These are phyloP conservation scores for Mycena kentingensis DNA, from an alignment of 768 basidiomycete genomes.

Conservation along the genomic window DNA sequence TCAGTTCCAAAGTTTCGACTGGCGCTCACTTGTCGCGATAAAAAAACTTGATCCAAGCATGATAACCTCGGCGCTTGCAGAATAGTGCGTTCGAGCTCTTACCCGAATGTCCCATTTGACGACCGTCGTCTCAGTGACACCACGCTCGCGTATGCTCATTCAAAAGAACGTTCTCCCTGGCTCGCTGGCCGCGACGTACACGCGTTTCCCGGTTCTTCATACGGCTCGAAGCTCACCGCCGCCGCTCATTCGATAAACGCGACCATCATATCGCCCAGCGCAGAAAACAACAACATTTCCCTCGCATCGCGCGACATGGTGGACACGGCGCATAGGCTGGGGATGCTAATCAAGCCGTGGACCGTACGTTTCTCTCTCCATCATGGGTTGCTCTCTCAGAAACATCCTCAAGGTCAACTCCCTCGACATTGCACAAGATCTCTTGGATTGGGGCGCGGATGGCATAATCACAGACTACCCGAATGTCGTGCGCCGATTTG, in stretches of 20 bases:
- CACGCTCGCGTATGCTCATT: slow-evolving; percentile 38
- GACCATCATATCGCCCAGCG: slow-evolving; percentile 65
- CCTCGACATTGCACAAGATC: slow-evolving; percentile 59
- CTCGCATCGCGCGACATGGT: slow-evolving; percentile 72
- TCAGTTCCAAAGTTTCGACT: slow-evolving; percentile 82
- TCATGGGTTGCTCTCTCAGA: neutral
- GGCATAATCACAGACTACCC: slow-evolving; percentile 84
- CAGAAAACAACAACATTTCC: slow-evolving; percentile 50
- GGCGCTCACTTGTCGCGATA: slow-evolving; percentile 75
- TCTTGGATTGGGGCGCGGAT: slow-evolving; percentile 64
- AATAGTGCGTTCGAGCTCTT: slow-evolving; percentile 58
- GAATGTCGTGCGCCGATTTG: slow-evolving; percentile 54
- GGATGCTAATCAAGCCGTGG: slow-evolving; percentile 70
- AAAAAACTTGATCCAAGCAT: slow-evolving; percentile 64
- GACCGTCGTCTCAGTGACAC: slow-evolving; percentile 36
- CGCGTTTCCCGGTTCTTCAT: slow-evolving; percentile 61
- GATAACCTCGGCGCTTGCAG: slow-evolving; percentile 63
- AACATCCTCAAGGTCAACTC: slow-evolving; percentile 53
- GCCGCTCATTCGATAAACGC: slow-evolving; percentile 69
- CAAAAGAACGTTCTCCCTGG: slow-evolving; percentile 60
- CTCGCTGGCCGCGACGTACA: slow-evolving; percentile 66
- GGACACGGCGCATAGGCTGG: slow-evolving; percentile 60
- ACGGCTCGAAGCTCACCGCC: slow-evolving; percentile 61
- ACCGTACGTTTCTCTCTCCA: slow-evolving; percentile 49
- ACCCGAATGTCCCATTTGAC: neutral